phyloP scores from a whole-genome alignment of 1,139 yeast genomes.

The Pichia sp. region DNA sequence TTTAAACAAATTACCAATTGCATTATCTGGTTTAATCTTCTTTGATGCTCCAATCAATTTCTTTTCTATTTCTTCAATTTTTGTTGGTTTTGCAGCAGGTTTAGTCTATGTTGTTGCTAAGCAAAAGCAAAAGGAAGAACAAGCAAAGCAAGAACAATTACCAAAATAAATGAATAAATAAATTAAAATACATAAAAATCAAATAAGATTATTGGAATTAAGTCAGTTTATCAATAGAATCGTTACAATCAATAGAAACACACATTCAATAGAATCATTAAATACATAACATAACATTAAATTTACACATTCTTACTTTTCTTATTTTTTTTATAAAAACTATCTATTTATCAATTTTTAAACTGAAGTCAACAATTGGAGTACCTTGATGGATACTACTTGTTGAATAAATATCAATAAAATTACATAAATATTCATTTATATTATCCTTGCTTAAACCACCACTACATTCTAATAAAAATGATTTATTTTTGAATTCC shows the following conservation, averaged over 20 bases:
- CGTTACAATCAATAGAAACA: too few species aligned
- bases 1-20: slow-evolving; percentile 94
- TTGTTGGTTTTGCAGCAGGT: slow-evolving; percentile 91
- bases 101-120: slow-evolving; percentile 90
- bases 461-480: slow-evolving; percentile 80
- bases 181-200: neutral
- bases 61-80: slow-evolving; percentile 82
- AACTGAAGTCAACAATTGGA: slow-evolving; percentile 72
- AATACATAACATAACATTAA: neutral
- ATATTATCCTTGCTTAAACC: slow-evolving; percentile 74
- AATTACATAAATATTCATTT: slow-evolving; percentile 59
- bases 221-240: too few species aligned
- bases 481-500: slow-evolving; percentile 43
- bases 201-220: too few species aligned
- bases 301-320: neutral
- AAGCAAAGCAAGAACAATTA: slow-evolving; percentile 53
- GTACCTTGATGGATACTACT: slow-evolving; percentile 92
- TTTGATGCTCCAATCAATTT: slow-evolving; percentile 94
- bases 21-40: slow-evolving; percentile 86
- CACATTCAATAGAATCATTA: too few species aligned
- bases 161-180: slow-evolving; percentile 26
- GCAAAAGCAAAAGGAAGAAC: slow-evolving; percentile 78
- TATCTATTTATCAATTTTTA: slow-evolving; percentile 47
- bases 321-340: neutral
- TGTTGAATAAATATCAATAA: slow-evolving; percentile 85